Evolutionary conservation across 2,329 filamentous ascomycete species (phyloP).

Genomic region (Fusarium miscanthi): DNA sequence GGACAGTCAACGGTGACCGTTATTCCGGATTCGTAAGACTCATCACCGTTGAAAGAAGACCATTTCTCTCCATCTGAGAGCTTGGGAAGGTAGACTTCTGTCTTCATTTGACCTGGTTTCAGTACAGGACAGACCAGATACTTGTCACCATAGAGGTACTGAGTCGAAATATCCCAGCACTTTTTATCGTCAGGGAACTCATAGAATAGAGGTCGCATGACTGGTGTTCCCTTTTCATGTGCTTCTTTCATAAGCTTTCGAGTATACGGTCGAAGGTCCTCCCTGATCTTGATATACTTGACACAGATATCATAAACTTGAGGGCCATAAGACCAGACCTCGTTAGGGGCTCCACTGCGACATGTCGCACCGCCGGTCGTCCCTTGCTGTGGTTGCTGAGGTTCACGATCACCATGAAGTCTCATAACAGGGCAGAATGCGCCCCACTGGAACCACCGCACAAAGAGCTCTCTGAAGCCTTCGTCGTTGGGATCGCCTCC

Average conservation of each 20-base stretch:
- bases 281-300: conserved; percentile 68
- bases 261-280: conserved; percentile 68
- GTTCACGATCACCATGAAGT: conserved; percentile 73
- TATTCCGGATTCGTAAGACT: conserved; percentile 2
- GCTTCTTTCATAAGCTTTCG: conserved; percentile 68
- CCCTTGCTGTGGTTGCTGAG: conserved; percentile 54
- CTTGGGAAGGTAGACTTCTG: conserved; percentile 64
- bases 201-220: conserved; percentile 73
- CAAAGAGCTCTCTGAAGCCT: conserved; percentile 70
- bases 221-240: conserved; percentile 67
- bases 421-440: conserved; percentile 75
- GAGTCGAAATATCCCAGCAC: conserved; percentile 67
- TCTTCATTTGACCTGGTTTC: conserved; percentile 56
- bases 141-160: conserved; percentile 72
- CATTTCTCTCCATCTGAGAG: conserved; percentile 8
- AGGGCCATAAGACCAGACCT: conserved; percentile 74
- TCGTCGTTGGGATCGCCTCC: conserved; percentile 68
- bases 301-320: conserved; percentile 69
- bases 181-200: conserved; percentile 67
- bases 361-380: conserved; percentile 54
- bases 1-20: conserved; percentile 8
- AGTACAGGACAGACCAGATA: conserved; percentile 70
- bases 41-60: conserved; percentile 1
- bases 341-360: conserved; percentile 66
- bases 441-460: conserved; percentile 77